Evolutionary conservation across 139 green algal genomes (phyloP), one percentile per base, ranked within the genome.

Genomic region (Haematococcus sp.): DNA sequence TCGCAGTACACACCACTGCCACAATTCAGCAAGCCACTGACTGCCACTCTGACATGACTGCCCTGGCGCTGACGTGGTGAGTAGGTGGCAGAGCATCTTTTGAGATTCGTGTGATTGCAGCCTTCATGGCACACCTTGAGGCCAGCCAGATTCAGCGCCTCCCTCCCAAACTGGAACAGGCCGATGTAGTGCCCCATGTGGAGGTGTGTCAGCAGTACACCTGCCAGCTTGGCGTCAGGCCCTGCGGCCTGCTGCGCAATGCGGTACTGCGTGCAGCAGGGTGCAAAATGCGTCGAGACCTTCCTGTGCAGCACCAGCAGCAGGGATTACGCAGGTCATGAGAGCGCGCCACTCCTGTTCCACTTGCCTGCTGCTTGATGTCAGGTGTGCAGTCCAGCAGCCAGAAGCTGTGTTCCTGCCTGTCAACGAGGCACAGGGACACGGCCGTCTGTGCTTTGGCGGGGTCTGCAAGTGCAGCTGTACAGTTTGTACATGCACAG

Each of bases 111-210:
- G n/a, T n/a, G n/a, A 11, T 49, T 49, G 40, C 40, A 19, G 40
- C 40, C 40, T 49, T 7, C 40, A 7, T 49, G 40, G 7, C 40
- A 49, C 7, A 49, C 40, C 40, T 49, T 49, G 40, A 49, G 40
- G 7, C 40, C 40, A 7, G 40, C 11, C 40, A 49, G 20, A 19
- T 73, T 67, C 49, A 74, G 71, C 7, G 52, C 64, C 22, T 74
- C 64, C 34, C 43, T 54, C 5, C 74, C 76, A 74, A 82, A 82
- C 52, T 77, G 70, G 17, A 71, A 58, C 70, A 82, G 52, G 23
- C 76, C 76, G 19, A 74, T 66, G 35, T 82, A 82, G 64, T 82
- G 76, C 7, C 76, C 76, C 63, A 78, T 75, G 70, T 82, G 76
- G 32, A 82, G 52, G 76, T 82, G 76, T 15, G 76, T 82, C 28